Conservation (phyloP, 139 green algal species). For the Parachlorella kessleri region DNA sequence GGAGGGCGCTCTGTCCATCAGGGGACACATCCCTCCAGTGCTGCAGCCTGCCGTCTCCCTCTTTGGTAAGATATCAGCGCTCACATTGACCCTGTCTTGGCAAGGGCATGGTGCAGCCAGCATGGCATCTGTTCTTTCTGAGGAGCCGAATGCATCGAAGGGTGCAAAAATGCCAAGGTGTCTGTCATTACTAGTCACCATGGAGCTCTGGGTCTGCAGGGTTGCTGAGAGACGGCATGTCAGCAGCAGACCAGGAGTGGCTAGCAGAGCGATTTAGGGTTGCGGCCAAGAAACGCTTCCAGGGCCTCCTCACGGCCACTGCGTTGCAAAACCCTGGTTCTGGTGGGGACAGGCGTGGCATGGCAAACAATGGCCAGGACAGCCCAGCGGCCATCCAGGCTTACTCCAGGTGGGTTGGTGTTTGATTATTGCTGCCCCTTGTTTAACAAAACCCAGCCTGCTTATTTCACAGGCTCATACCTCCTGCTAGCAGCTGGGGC, state of each 20-base stretch:
- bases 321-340: neutral
- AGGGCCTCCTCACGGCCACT: conserved; percentile 35
- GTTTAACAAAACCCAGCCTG: too few relatives aligned
- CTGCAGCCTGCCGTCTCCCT: conserved; percentile 50
- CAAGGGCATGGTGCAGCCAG: too few relatives aligned
- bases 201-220: conserved; percentile 11
- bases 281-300: conserved; percentile 48
- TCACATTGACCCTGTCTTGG: too few relatives aligned
- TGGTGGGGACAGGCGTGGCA: neutral
- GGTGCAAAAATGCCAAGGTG: too few relatives aligned
- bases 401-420: conserved; percentile 23
- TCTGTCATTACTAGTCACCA: too few relatives aligned
- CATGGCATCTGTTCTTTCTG: too few relatives aligned
- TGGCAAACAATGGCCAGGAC: conserved; percentile 4
- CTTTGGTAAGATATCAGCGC: conserved; percentile 34
- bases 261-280: conserved; percentile 41
- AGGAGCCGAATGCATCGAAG: too few relatives aligned
- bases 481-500: too few relatives aligned
- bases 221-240: conserved; percentile 37
- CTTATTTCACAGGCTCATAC: too few relatives aligned
- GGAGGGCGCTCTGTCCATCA: conserved; percentile 36
- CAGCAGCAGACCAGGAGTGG: conserved; percentile 38
- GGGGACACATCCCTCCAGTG: conserved; percentile 35
- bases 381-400: conserved; percentile 1
- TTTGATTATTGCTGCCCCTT: too few relatives aligned